A percentile compares a stretch with the other conserved stretches of the same genome.
Evolutionary conservation across 2,329 filamentous ascomycete genomes (phyloP).

Genomic region (Neoascochyta sp.): DNA sequence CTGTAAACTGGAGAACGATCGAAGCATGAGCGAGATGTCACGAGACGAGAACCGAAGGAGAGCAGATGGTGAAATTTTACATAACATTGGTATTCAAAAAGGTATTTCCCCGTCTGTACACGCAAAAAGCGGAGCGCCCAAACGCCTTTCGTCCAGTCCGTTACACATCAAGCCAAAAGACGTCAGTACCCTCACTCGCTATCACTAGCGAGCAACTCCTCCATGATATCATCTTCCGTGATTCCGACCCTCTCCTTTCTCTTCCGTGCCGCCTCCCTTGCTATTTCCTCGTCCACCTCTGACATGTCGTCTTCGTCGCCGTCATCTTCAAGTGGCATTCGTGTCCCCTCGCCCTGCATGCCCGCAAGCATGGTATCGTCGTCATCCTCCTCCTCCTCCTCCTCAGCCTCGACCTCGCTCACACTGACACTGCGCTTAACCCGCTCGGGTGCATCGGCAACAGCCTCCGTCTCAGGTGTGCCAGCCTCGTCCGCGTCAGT

Average conservation of each 20-base stretch:
- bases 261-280: slow-evolving; percentile 1
- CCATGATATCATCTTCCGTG: slow-evolving; percentile 36
- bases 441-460: slow-evolving; percentile 1
- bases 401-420: slow-evolving; percentile 7
- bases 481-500: slow-evolving; percentile 18
- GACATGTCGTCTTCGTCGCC: slow-evolving; percentile 23
- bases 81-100: no score
- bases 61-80: no score
- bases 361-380: slow-evolving; percentile 34
- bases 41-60: no score
- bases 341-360: slow-evolving; percentile 35
- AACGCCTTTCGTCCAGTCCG: no score
- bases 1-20: no score
- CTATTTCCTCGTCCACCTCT: slow-evolving; percentile 9
- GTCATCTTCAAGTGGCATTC: slow-evolving; percentile 29
- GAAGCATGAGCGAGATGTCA: no score
- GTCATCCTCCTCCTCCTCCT: slow-evolving; percentile 21
- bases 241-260: slow-evolving; percentile 10
- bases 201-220: slow-evolving; percentile 31
- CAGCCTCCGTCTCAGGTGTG: slow-evolving; percentile 12
- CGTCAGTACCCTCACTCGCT: slow-evolving; percentile 2
- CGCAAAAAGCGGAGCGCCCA: no score
- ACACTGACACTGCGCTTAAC: neutral
- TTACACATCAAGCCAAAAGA: no score
- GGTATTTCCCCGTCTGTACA: no score